A percentile compares a stretch with the other conserved stretches of the same genome.
phyloP scores from a whole-genome alignment of 495 filamentous ascomycete species.

The Parachaetomium inaequale region DNA sequence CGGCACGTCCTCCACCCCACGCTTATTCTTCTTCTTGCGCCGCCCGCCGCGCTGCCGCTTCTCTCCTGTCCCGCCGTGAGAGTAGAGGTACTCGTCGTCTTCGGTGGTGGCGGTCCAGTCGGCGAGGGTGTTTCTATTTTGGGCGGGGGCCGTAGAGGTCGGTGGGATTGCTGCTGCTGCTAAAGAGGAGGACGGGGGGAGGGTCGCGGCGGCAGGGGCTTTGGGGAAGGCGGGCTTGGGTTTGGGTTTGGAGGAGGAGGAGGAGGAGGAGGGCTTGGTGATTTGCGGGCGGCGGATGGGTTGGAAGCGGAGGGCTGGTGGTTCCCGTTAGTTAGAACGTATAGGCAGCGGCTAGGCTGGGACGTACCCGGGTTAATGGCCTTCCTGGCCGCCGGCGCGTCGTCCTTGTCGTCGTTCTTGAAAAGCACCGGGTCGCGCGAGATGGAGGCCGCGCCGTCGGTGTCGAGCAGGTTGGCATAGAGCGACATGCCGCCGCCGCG shows the following conservation, averaged over 20 bases:
- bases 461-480: conserved; percentile 55
- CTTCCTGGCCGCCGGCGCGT: conserved; percentile 65
- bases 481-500: conserved; percentile 46
- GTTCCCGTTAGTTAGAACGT: conserved; percentile 32
- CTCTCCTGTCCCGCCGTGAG: conserved; percentile 39
- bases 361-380: conserved; percentile 69
- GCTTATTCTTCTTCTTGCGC: conserved; percentile 80
- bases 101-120: conserved; percentile 75
- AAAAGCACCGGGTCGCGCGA: conserved; percentile 79
- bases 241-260: too few species aligned
- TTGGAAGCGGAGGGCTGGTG: conserved; percentile 75
- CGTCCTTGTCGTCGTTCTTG: conserved; percentile 55
- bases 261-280: conserved; percentile 41
- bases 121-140: conserved; percentile 67
- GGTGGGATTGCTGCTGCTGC: conserved; percentile 16
- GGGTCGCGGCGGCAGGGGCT: conserved; percentile 27
- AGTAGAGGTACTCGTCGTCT: conserved; percentile 60
- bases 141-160: conserved; percentile 37
- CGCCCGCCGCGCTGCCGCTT: conserved; percentile 73
- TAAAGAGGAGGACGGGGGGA: conserved; percentile 23
- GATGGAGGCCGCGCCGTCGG: conserved; percentile 58
- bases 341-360: neutral
- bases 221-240: conserved; percentile 59
- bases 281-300: conserved; percentile 67
- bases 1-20: conserved; percentile 51